Percentiles rank a stretch among this genome's conserved stretches.
Evolutionary conservation across 129 eudicot genomes (phyloP).

Genomic region (Flaveria ramosissima): DNA sequence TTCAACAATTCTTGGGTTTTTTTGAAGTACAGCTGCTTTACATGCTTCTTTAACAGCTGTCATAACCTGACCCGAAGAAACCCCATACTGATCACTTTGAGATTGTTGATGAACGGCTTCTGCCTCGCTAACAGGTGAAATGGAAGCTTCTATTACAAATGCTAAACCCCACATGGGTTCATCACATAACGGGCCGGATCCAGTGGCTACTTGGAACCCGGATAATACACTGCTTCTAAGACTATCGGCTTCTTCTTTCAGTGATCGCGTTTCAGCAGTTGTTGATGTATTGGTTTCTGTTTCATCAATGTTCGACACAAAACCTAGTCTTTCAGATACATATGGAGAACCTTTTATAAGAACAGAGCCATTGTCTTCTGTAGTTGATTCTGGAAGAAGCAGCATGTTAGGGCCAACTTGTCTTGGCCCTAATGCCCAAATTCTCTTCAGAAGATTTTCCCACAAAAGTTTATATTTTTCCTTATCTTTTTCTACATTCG

Average conservation of each 20-base stretch:
- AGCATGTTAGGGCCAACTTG: constrained; percentile 96
- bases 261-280: constrained; percentile 28
- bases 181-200: constrained; percentile 91
- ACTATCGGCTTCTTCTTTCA: constrained; percentile 64
- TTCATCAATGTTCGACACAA: constrained; percentile 23
- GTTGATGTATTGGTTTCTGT: constrained; percentile 34
- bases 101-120: constrained; percentile 43
- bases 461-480: constrained; percentile 67
- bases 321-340: constrained; percentile 78
- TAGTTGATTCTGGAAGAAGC: constrained; percentile 58
- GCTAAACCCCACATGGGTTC: constrained; percentile 99
- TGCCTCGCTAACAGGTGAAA: constrained; percentile 51
- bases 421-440: constrained; percentile 92
- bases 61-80: constrained; percentile 94
- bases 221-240: constrained; percentile 84
- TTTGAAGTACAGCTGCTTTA: constrained; percentile 75
- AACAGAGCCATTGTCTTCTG: constrained; percentile 40
- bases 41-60: constrained; percentile 93
- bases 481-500: constrained; percentile 45
- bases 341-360: constrained; percentile 57
- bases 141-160: constrained; percentile 66
- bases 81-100: constrained; percentile 66
- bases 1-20: constrained; percentile 86
- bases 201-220: constrained; percentile 93
- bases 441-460: constrained; percentile 60